phyloP scores from a whole-genome alignment of 2,329 filamentous ascomycete species.

The Aureobasidium sp. region DNA sequence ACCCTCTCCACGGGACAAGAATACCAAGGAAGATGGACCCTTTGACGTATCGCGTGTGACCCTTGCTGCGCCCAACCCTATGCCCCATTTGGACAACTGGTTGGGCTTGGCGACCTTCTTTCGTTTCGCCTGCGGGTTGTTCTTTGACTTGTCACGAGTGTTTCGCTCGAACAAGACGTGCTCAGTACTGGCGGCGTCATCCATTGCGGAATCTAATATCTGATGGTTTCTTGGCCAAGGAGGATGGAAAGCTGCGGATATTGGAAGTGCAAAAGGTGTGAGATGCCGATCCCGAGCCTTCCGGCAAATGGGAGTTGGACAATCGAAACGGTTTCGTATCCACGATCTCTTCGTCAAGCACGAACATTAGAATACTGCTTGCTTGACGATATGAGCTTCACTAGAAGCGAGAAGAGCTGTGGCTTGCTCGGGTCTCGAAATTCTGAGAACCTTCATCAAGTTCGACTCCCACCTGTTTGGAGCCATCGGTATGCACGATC shows the following conservation, averaged over 20 bases:
- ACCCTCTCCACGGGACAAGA: not conserved
- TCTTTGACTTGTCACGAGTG: not conserved
- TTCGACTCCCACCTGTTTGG: too few relatives aligned
- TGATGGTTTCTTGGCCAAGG: not conserved
- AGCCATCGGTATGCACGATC: too few relatives aligned
- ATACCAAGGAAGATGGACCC: not conserved
- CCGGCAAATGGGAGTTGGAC: too few relatives aligned
- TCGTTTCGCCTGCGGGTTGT: not conserved
- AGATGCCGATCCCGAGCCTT: too few relatives aligned
- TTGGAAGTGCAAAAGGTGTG: too few relatives aligned
- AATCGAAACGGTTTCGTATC: too few relatives aligned
- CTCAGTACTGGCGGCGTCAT: not conserved
- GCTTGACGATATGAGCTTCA: too few relatives aligned
- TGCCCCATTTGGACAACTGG: not conserved
- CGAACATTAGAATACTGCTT: too few relatives aligned
- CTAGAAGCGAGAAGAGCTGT: too few relatives aligned
- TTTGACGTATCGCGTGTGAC: not conserved
- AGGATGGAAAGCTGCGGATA: not conserved
- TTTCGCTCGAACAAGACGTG: not conserved
- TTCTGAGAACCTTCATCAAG: too few relatives aligned
- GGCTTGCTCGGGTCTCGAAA: too few relatives aligned
- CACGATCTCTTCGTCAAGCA: too few relatives aligned
- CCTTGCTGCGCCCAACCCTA: not conserved
- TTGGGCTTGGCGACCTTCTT: not conserved
- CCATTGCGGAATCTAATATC: not conserved